A percentile compares a stretch with the other conserved stretches of the same genome.
phyloP scores from a whole-genome alignment of 2,329 filamentous ascomycete species.

The Talaromyces rugulosus region DNA sequence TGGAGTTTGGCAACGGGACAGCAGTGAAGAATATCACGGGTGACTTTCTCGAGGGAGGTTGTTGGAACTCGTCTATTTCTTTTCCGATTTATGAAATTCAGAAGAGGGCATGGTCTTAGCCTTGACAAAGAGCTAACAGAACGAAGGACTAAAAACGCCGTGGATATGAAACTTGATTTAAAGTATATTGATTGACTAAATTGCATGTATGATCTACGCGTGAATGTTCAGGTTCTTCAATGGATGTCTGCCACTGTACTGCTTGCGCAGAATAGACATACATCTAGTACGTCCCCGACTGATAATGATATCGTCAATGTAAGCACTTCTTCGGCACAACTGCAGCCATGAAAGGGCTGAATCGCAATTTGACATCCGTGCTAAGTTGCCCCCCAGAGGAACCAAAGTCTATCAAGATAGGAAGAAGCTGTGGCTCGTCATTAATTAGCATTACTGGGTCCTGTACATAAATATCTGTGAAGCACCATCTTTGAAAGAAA shows the following conservation, averaged over 20 bases:
- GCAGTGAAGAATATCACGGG: neutral
- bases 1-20: neutral
- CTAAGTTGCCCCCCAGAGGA: constrained; percentile 42
- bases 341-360: constrained; percentile 72
- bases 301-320: constrained; percentile 51
- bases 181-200: neutral
- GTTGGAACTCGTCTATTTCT: neutral
- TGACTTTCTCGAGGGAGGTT: neutral
- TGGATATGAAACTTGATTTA: neutral
- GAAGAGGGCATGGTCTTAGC: neutral
- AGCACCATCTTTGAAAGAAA: neutral
- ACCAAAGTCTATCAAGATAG: constrained; percentile 16
- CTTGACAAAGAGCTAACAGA: too few species aligned
- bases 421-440: constrained; percentile 14
- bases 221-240: constrained; percentile 41
- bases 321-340: constrained; percentile 99
- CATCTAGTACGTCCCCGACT: constrained; percentile 42
- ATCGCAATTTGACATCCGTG: constrained; percentile 99
- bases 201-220: neutral
- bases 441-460: constrained; percentile 28
- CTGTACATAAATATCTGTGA: neutral
- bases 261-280: constrained; percentile 29
- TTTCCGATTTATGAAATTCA: neutral
- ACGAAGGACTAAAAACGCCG: too few species aligned
- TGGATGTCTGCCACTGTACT: constrained; percentile 38